Evolutionary conservation across 2,329 filamentous ascomycete genomes (phyloP), one percentile per base, ranked within the genome.

Genomic region (Zymoseptoria tritici): DNA sequence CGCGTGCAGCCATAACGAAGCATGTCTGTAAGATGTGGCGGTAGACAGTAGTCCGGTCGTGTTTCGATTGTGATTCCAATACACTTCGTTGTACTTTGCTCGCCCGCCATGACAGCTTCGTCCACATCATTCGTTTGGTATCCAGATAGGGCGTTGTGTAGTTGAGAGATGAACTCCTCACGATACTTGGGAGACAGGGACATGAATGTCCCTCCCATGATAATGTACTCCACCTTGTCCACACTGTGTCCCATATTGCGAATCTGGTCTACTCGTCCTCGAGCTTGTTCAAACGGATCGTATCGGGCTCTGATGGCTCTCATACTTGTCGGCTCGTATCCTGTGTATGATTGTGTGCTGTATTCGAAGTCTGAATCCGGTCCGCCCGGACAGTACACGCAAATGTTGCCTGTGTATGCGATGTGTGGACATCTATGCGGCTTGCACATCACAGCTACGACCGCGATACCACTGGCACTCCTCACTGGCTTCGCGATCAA

Each of bases 171-270:
- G 70, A 99, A 99, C 59, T 90, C 86, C 62, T 99, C 90, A 26
- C 94, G 83, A 75, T 99, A 99, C 22, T 88, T 86, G 69, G 91
- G 86, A 8, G 93, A 83, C 24, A 99, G 78, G 2, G 93, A 97
- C 95, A 99, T 99, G 77, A 99, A 99, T 0, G 94, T 99, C 66
- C 94, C 94, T 61, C 94, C 94, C 94, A 99, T 99, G 73, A 99
- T 96, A 72, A 99, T 99, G 75, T 97, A 99, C 79, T 99, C 94
- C 22, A 99, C 94, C 75, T 99, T 99, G 78, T 99, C 94, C 54
- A 99, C 94, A 52, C 91, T 96, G 75, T 99, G 94, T 0, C 94
- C 94, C 0, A 99, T 82, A 1, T 90, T 89, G 75, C 96, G 95
- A 72, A 99, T 91, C 77, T 99, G 94, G 69, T 99, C 95, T 5